Conservation (phyloP, 2,329 filamentous ascomycete genomes). For the Claviceps sp. region DNA sequence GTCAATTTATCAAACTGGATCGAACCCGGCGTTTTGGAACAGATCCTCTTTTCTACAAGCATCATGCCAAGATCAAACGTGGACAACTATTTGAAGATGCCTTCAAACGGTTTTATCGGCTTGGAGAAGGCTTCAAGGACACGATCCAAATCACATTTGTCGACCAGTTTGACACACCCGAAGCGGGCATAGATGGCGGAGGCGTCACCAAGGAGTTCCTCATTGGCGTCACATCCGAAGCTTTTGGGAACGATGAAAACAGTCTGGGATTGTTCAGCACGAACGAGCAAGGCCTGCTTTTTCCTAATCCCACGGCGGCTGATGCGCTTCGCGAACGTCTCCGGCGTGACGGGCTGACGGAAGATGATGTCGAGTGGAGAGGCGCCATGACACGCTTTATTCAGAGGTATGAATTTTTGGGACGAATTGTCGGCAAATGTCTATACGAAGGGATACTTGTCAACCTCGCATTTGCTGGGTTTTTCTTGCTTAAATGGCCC, state of each 20-base stretch:
- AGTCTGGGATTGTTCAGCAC: conserved; percentile 55
- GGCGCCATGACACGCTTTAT: conserved; percentile 47
- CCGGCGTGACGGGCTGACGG: conserved; percentile 33
- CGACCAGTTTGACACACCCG: conserved; percentile 72
- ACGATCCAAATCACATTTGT: conserved; percentile 95
- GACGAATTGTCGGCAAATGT: conserved; percentile 88
- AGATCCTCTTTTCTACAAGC: conserved; percentile 24
- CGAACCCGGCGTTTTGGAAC: conserved; percentile 13
- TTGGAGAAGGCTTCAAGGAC: conserved; percentile 79
- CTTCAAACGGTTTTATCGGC: conserved; percentile 64
- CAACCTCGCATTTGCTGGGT: conserved; percentile 83
- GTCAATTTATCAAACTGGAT: conserved; percentile 80
- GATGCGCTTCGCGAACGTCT: conserved; percentile 54
- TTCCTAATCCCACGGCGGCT: conserved; percentile 69
- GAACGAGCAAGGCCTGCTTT: conserved; percentile 76
- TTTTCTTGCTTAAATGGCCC: conserved; percentile 94
- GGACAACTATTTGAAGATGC: conserved; percentile 77
- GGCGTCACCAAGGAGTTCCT: conserved; percentile 97
- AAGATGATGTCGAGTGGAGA: conserved; percentile 43
- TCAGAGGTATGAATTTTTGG: conserved; percentile 77
- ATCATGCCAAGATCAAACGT: conserved; percentile 69
- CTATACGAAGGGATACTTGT: conserved; percentile 94
- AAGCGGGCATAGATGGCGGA: conserved; percentile 92
- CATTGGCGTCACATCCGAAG: conserved; percentile 74
- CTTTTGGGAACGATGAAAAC: conserved; percentile 47